Conservation (phyloP, 2,329 filamentous ascomycete species). For the Albophoma yamanashiensis region DNA sequence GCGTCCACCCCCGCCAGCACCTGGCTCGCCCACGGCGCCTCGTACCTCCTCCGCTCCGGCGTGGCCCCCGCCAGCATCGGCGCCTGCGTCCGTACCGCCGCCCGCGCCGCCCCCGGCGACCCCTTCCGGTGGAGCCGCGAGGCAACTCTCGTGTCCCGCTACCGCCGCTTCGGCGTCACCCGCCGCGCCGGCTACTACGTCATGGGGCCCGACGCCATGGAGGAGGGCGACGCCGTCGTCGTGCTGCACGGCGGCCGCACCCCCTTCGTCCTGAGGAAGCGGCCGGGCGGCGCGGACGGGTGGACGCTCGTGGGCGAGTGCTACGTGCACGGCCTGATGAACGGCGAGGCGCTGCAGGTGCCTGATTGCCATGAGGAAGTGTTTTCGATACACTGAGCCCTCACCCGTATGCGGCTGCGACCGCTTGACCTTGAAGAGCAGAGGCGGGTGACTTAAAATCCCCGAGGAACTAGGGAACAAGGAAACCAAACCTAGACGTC, state of each 20-base stretch:
- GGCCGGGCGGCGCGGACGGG: conserved; percentile 1
- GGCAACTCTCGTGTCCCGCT: conserved; percentile 21
- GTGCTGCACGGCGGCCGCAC: conserved; percentile 21
- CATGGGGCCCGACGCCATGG: conserved; percentile 19
- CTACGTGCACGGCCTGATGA: conserved; percentile 26
- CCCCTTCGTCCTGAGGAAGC: conserved; percentile 18
- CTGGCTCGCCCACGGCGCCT: conserved; percentile 20
- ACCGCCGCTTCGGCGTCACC: conserved; percentile 21
- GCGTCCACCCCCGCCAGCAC: conserved; percentile 11
- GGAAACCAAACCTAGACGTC: no score
- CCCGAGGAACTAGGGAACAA: no score
- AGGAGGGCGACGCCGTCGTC: conserved; percentile 17
- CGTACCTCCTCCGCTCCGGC: conserved; percentile 17
- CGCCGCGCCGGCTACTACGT: conserved; percentile 16
- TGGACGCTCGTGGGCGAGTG: conserved; percentile 24
- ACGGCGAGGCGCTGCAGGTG: conserved; percentile 17
- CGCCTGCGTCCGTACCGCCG: conserved; percentile 14
- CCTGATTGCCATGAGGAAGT: conserved; percentile 14
- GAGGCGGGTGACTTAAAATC: neutral
- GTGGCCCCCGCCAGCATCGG: conserved; percentile 5
- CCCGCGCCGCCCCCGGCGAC: conserved; percentile 11
- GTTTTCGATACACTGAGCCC: conserved; percentile 15
- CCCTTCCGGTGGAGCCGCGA: conserved; percentile 24
- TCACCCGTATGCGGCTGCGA: neutral
- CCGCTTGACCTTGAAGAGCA: neutral